Conservation (phyloP, 306 rosid species). For the Fragaria iinumae region DNA sequence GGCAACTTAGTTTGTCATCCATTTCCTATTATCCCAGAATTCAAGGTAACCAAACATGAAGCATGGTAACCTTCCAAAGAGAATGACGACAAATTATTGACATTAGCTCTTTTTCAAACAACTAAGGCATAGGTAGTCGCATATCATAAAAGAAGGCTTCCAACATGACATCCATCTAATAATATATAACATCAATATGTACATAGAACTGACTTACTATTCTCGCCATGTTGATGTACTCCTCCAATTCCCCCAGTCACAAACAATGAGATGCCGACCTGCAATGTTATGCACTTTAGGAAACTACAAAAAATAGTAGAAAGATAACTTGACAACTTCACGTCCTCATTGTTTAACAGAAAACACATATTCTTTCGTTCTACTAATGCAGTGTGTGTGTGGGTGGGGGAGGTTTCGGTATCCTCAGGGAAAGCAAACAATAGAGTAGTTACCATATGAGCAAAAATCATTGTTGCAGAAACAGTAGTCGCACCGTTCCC, state of each 20-base stretch:
- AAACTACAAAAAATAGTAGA: background rate
- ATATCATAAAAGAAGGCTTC: conserved; percentile 1
- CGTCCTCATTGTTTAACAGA: background rate
- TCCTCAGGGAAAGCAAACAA: conserved; percentile 12
- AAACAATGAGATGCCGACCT: conserved; percentile 79
- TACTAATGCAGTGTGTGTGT: background rate
- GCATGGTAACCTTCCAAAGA: too few species aligned
- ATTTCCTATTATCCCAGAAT: background rate
- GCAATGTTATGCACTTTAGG: conserved; percentile 14
- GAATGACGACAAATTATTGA: too few species aligned
- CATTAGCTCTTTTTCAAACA: too few species aligned
- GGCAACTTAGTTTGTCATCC: background rate
- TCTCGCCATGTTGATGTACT: conserved; percentile 83
- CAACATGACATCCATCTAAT: conserved; percentile 12
- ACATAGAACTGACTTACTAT: conserved; percentile 48
- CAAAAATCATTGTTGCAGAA: conserved; percentile 87
- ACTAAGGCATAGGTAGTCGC: background rate
- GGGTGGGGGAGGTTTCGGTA: background rate
- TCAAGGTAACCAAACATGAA: background rate
- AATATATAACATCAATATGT: conserved; percentile 17
- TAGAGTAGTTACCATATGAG: conserved; percentile 53
- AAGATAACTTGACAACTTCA: too few species aligned
- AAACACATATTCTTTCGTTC: conserved; percentile 20
- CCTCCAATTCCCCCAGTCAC: conserved; percentile 98
- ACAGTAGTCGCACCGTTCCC: conserved; percentile 94